Conservation (phyloP, 2,329 filamentous ascomycete genomes). For the Aureobasidium sp. region DNA sequence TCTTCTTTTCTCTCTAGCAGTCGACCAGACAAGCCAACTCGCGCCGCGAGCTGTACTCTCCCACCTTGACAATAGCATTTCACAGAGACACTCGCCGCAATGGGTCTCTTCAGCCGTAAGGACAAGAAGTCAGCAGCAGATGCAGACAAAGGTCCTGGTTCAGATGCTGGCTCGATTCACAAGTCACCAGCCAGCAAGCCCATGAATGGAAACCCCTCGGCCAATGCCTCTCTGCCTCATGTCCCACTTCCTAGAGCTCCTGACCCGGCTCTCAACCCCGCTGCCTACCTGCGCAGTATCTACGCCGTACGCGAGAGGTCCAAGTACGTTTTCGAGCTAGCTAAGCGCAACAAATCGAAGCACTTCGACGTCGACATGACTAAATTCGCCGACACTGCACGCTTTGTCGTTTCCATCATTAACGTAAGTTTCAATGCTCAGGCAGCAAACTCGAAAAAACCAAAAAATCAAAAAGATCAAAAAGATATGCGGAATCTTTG, state of each 20-base stretch:
- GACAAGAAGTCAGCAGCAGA: slow-evolving; percentile 31
- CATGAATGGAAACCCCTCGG: slow-evolving; percentile 27
- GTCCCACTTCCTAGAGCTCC: slow-evolving; percentile 76
- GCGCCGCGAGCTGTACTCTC: slow-evolving; percentile 3
- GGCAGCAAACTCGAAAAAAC: background rate
- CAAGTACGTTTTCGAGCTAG: slow-evolving; percentile 66
- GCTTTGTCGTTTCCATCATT: slow-evolving; percentile 87
- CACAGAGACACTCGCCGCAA: slow-evolving; percentile 22
- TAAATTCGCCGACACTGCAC: slow-evolving; percentile 77
- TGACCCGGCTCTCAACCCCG: slow-evolving; percentile 80
- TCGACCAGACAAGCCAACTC: background rate
- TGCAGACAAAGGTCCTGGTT: background rate
- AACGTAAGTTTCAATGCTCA: slow-evolving; percentile 54
- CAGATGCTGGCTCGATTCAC: slow-evolving; percentile 9
- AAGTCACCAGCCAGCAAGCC: slow-evolving; percentile 9
- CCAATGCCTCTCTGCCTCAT: slow-evolving; percentile 47
- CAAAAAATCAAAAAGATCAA: background rate
- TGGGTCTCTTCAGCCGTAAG: slow-evolving; percentile 50
- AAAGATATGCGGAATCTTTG: background rate
- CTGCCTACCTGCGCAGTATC: slow-evolving; percentile 83
- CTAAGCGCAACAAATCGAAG: slow-evolving; percentile 65
- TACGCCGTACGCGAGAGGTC: slow-evolving; percentile 78
- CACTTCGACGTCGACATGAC: slow-evolving; percentile 85
- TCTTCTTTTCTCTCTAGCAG: background rate
- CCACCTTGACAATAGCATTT: slow-evolving; percentile 2